Evolutionary conservation across 768 basidiomycete genomes (phyloP).

Genomic region (Pleurotus cornucopiae): DNA sequence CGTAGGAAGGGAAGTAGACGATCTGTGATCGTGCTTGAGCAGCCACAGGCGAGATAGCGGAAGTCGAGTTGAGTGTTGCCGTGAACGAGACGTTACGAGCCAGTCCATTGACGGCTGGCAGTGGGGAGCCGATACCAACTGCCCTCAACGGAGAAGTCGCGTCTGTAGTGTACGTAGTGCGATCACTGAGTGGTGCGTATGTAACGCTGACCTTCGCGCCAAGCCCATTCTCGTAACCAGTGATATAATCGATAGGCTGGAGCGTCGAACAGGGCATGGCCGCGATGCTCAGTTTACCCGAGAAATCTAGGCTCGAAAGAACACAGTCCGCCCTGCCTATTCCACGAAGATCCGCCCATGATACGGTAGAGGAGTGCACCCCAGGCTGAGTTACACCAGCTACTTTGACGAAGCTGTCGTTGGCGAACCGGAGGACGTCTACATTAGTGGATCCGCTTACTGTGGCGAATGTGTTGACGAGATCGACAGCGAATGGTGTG

Average conservation of each 20-base stretch:
- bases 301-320: neutral
- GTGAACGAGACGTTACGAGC: constrained; percentile 5
- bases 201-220: constrained; percentile 3
- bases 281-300: neutral
- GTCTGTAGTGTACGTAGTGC: constrained; percentile 4
- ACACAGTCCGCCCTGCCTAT: constrained; percentile 1
- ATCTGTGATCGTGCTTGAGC: constrained; percentile 1
- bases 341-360: constrained; percentile 6
- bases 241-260: constrained; percentile 5
- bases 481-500: neutral
- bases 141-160: neutral
- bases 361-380: neutral
- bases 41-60: neutral
- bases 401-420: neutral
- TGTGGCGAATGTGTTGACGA: constrained; percentile 3
- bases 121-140: neutral
- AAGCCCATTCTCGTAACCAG: constrained; percentile 3
- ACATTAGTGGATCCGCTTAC: neutral
- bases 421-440: constrained; percentile 4
- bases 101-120: neutral
- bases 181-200: constrained; percentile 4
- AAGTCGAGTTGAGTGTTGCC: neutral
- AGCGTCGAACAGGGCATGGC: neutral
- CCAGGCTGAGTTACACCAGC: constrained; percentile 1
- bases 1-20: constrained; percentile 7